Conservation (phyloP, 2,329 filamentous ascomycete genomes). For the Epichloe uncinata region DNA sequence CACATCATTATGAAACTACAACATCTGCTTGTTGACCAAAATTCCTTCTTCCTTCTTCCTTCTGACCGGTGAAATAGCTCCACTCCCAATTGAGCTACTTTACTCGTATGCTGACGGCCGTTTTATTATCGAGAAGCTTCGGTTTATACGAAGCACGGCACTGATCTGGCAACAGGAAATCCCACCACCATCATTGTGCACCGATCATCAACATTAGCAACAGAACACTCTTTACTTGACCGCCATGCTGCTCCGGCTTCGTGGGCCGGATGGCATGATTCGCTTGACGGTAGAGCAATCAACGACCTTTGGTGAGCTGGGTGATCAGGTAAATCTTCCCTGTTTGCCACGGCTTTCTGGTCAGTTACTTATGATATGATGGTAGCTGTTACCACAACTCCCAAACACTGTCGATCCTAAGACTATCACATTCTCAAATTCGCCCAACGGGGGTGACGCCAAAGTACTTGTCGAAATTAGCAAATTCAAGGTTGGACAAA, state of each 20-base stretch:
- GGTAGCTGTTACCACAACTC: constrained; percentile 43
- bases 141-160: background rate
- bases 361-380: background rate
- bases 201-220: background rate
- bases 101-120: background rate
- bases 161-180: background rate
- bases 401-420: constrained; percentile 48
- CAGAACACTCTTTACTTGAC: constrained; percentile 6
- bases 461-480: constrained; percentile 46
- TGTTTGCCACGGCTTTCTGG: background rate
- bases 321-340: constrained; percentile 30
- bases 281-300: constrained; percentile 65
- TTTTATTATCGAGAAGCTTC: background rate
- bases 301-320: constrained; percentile 56
- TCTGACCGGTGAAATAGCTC: background rate
- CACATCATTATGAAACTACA: background rate
- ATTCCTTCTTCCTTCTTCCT: background rate
- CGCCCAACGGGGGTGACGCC: constrained; percentile 42
- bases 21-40: background rate
- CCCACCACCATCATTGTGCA: background rate
- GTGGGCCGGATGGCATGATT: constrained; percentile 86
- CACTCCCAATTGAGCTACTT: background rate
- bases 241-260: constrained; percentile 71
- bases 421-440: constrained; percentile 49
- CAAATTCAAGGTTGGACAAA: constrained; percentile 40